Percentiles rank a stretch among this genome's conserved stretches.
Evolutionary conservation across 306 rosid species (phyloP).

Genomic region (Crataegus laevigata): DNA sequence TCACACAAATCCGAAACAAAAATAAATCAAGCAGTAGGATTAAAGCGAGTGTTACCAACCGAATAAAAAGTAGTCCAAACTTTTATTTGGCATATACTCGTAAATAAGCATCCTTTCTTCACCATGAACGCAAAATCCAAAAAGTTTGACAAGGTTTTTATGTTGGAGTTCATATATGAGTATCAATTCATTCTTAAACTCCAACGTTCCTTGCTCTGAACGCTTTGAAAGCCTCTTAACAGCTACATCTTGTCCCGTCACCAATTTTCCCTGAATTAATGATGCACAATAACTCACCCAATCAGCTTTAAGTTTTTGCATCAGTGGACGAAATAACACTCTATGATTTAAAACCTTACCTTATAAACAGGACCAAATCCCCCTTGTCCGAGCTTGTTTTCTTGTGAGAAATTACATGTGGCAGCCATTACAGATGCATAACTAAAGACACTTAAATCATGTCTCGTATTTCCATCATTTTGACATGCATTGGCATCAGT

Average conservation of each 20-base stretch:
- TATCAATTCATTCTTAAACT: slow-evolving; percentile 7
- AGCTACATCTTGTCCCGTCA: slow-evolving; percentile 16
- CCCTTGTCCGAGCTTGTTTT: background rate
- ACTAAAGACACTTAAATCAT: background rate
- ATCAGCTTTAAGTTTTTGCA: background rate
- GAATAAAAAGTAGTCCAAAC: slow-evolving; percentile 1
- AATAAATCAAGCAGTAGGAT: background rate
- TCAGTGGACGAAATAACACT: too few relatives aligned
- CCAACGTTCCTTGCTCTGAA: background rate
- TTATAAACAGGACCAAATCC: background rate
- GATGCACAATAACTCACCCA: background rate
- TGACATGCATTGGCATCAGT: background rate
- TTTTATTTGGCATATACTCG: slow-evolving; percentile 2
- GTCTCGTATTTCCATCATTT: background rate
- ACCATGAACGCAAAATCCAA: slow-evolving; percentile 5
- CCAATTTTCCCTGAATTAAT: slow-evolving; percentile 15
- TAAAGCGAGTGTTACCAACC: background rate
- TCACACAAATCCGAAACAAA: background rate
- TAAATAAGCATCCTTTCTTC: slow-evolving; percentile 3
- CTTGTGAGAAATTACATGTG: background rate
- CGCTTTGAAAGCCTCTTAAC: slow-evolving; percentile 28
- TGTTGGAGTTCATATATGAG: slow-evolving; percentile 11
- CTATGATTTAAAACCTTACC: background rate
- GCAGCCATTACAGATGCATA: background rate
- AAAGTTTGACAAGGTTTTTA: background rate